phyloP scores from a whole-genome alignment of 495 filamentous ascomycete genomes.

The Trichoderma orchidacearum region DNA sequence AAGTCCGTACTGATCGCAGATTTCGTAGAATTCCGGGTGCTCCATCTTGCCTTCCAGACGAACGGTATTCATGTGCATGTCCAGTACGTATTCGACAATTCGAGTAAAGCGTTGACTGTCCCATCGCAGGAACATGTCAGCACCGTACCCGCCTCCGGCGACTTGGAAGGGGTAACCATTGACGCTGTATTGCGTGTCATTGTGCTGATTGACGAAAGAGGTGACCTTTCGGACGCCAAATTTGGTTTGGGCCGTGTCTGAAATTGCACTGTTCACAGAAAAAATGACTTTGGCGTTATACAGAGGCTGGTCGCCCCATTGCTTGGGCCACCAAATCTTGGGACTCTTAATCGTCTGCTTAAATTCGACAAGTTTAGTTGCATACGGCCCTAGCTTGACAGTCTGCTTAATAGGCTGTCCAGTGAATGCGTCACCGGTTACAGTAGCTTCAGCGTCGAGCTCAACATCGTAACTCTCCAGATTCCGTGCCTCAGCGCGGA shows the following conservation, averaged over 20 bases:
- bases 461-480: conserved; percentile 21
- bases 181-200: conserved; percentile 41
- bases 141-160: conserved; percentile 43
- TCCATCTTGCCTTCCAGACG: conserved; percentile 54
- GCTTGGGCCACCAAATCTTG: conserved; percentile 33
- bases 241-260: conserved; percentile 21
- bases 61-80: conserved; percentile 49
- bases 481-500: conserved; percentile 37
- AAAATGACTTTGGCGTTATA: conserved; percentile 25
- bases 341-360: conserved; percentile 21
- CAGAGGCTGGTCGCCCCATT: conserved; percentile 33
- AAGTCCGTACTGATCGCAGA: conserved; percentile 43
- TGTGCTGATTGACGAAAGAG: conserved; percentile 32
- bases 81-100: conserved; percentile 37
- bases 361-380: conserved; percentile 24
- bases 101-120: conserved; percentile 24
- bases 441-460: conserved; percentile 22
- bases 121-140: conserved; percentile 50
- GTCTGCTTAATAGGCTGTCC: conserved; percentile 9
- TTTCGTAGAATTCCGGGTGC: conserved; percentile 42
- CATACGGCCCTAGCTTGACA: conserved; percentile 21
- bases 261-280: conserved; percentile 19
- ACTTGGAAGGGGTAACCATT: conserved; percentile 46
- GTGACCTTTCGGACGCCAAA: conserved; percentile 47
- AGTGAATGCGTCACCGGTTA: conserved; percentile 14